Conservation (phyloP, 495 filamentous ascomycete genomes). For the Amphirosellinia nigrospora region DNA sequence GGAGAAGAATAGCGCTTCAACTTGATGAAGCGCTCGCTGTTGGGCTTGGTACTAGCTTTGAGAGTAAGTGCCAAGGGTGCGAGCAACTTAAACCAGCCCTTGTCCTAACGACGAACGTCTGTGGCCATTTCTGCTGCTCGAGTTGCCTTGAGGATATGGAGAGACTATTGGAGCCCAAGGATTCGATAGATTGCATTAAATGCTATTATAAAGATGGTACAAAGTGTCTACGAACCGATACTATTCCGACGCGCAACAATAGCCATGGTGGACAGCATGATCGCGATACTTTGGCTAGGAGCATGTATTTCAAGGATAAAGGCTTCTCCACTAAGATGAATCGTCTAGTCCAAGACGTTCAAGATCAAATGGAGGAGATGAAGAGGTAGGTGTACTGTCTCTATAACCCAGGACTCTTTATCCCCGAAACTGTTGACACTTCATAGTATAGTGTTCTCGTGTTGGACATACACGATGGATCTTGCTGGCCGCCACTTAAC, state of each 20-base stretch:
- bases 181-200: background rate
- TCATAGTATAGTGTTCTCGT: slow-evolving; percentile 58
- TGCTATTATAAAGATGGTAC: background rate
- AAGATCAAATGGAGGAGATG: slow-evolving; percentile 30
- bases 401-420: background rate
- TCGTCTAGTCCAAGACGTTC: slow-evolving; percentile 43
- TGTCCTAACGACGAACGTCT: slow-evolving; percentile 32
- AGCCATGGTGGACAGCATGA: background rate
- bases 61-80: slow-evolving; percentile 37
- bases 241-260: background rate
- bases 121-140: slow-evolving; percentile 42
- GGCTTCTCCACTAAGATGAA: slow-evolving; percentile 46
- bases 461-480: slow-evolving; percentile 56
- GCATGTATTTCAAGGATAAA: slow-evolving; percentile 30
- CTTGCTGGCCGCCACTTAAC: slow-evolving; percentile 39
- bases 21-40: slow-evolving; percentile 34
- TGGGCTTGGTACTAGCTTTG: slow-evolving; percentile 28
- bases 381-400: slow-evolving; percentile 41
- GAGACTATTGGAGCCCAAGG: background rate
- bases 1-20: slow-evolving; percentile 38
- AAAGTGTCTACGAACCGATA: slow-evolving; percentile 3
- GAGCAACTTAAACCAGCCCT: slow-evolving; percentile 32
- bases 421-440: slow-evolving; percentile 5
- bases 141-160: slow-evolving; percentile 37
- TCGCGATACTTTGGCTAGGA: slow-evolving; percentile 13